These are phyloP conservation scores for Protostelium mycophagum DNA, from an alignment of 78 protist genomes.

Conservation along the genomic window DNA sequence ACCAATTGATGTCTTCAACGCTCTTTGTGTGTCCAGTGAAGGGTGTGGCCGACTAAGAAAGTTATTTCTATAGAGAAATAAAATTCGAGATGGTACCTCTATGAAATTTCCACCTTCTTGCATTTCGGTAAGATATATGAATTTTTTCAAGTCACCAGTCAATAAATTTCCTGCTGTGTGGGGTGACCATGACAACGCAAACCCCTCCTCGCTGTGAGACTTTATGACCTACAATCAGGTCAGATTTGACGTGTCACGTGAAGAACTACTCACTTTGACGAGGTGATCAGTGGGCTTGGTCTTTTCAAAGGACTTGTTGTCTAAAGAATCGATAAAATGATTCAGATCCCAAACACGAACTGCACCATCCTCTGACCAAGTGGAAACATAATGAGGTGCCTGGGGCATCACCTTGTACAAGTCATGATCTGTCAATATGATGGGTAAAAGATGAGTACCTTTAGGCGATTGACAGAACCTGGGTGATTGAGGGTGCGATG, in stretches of 20 bases:
- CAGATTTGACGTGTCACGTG: background rate
- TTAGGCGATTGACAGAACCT: slow-evolving; percentile 83
- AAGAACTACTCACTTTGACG: background rate
- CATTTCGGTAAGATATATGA: slow-evolving; percentile 21
- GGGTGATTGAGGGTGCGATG: slow-evolving; percentile 34
- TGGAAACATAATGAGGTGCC: slow-evolving; percentile 60
- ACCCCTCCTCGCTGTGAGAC: slow-evolving; percentile 86
- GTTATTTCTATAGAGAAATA: too few relatives aligned
- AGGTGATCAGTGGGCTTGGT: background rate
- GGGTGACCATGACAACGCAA: slow-evolving; percentile 83
- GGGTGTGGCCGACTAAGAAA: slow-evolving; percentile 19
- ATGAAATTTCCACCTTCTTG: slow-evolving; percentile 48
- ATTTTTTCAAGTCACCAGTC: slow-evolving; percentile 77
- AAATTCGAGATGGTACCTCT: too few relatives aligned
- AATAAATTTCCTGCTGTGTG: slow-evolving; percentile 47
- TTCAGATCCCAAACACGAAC: slow-evolving; percentile 64
- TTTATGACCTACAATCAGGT: background rate
- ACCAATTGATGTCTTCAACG: slow-evolving; percentile 91
- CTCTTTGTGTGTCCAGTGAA: slow-evolving; percentile 68
- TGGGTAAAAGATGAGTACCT: slow-evolving; percentile 21
- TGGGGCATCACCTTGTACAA: slow-evolving; percentile 71
- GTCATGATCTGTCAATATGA: background rate
- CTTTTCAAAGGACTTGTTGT: background rate
- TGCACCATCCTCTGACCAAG: slow-evolving; percentile 77
- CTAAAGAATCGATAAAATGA: background rate